Percentiles rank a stretch among this genome's conserved stretches.
Evolutionary conservation across 306 rosid species (phyloP).

Genomic region (Castanopsis chinensis): DNA sequence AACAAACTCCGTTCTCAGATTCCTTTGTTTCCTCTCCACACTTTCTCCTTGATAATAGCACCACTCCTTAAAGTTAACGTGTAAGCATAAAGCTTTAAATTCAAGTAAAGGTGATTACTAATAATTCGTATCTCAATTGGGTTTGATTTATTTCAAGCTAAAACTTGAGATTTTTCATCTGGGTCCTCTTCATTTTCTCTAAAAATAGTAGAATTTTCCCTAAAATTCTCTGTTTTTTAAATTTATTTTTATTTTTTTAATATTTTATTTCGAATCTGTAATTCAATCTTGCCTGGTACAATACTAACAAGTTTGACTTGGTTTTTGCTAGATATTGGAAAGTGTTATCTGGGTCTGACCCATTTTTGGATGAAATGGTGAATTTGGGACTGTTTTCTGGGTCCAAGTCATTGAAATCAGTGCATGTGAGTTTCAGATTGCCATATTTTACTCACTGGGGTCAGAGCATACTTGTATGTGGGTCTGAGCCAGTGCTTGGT

Average conservation of each 20-base stretch:
- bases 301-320: constrained; percentile 16
- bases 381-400: constrained; percentile 54
- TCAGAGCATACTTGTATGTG: constrained; percentile 76
- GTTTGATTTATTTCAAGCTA: background rate
- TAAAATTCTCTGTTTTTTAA: no score
- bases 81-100: constrained; percentile 14
- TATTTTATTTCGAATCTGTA: constrained; percentile 9
- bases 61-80: constrained; percentile 2
- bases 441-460: constrained; percentile 94
- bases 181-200: constrained; percentile 20
- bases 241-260: background rate
- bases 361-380: constrained; percentile 55
- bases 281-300: background rate
- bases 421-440: constrained; percentile 67
- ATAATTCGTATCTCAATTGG: background rate
- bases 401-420: constrained; percentile 49
- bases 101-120: constrained; percentile 32
- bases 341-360: constrained; percentile 29
- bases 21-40: constrained; percentile 1
- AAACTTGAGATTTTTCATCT: constrained; percentile 14
- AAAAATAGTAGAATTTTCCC: constrained; percentile 6
- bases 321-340: constrained; percentile 17
- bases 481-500: constrained; percentile 81
- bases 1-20: constrained; percentile 8
- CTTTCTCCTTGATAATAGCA: background rate